Evolutionary conservation across 2,329 filamentous ascomycete genomes (phyloP), one percentile per base, ranked within the genome.

Genomic region (Rutstroemia sydowiana): DNA sequence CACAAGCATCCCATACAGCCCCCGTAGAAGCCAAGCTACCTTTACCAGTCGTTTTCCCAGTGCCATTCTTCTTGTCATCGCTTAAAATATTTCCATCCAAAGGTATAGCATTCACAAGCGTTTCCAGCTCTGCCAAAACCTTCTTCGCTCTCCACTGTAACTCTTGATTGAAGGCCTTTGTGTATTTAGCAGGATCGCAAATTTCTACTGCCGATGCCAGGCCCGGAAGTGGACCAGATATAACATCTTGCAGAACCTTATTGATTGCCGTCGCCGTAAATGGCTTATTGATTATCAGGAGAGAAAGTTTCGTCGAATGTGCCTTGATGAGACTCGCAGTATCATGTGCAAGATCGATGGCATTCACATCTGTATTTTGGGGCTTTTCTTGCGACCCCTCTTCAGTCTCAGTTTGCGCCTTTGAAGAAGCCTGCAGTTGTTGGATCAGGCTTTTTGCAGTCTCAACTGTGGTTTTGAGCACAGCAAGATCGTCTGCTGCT

Each of bases 241-340:
- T 76, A n/a, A 95, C 75, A 53, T 90, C 82, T 31, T 79, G 76
- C 4, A 96, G 71, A 13, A 95, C 81, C 21, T 77, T 82, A 9
- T 70, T 71, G 31, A 95, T 75, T 5, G 88, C 91, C 1, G 84
- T 82, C 0, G 88, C 83, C 0, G 90, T 93, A 60, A 95, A 95
- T 0, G 92, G 91, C 16, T 88, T 79, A 63, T 88, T 95, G 63
- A 95, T 86, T 1, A 93, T 79, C 11, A 97, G 78, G 1, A 96
- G 82, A 0, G 88, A 92, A 23, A 96, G 76, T 57, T 95, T 95
- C 5, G 90, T 95, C 1, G 84, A 80, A 65, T 96, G 89, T 0
- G 90, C 88, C 65, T 81, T 84, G 54, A 95, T 80, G 5, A 95
- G 75, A 23, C 76, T 79, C 0, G 88, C 79, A 0, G 87, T 78